Evolutionary conservation across 2,329 filamentous ascomycete species (phyloP), one percentile per base, ranked within the genome.

Genomic region (Fusarium veterinarium): DNA sequence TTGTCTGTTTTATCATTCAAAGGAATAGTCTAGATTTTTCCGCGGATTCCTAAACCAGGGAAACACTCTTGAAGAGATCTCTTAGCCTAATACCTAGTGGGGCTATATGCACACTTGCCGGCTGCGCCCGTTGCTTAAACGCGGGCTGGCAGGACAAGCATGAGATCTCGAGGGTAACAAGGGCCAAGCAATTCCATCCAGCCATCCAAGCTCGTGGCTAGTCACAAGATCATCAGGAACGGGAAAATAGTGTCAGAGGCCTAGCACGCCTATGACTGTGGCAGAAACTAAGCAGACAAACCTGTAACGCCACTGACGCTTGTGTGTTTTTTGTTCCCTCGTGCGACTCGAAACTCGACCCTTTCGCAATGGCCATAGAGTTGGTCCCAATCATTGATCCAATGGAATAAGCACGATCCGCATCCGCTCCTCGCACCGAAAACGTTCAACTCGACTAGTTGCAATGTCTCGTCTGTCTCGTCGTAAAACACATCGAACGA

Each of bases 361-460:
- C 49, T 33, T 44, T 56, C 30, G 19, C 45, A 31, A 35, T 67
- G 30, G 19, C 62, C 49, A 33, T 67, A 70, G 4, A 73, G 53
- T 30, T 55, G 28, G n/a, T 41, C 44, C 30, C 64, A 48, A 31
- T 74, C 56, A 13, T 68, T 23, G 25, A 84, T 71, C 84, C 84
- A 86, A 19, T 86, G 81, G 66, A 85, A 87, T 31, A 86, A 73
- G 69, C 83, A 86, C 31, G 81, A 83, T 12, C 85, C 84, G 75
- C 84, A 86, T 7, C 80, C 81, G 28, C 82, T 84, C 68, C 82
- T 78, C 4, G 79, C 81, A 1, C 85, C 84, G 72, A 86, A 86
- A 3, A 79, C 80, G 60, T 86, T 86, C 40, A 86, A 74, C 72
- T 87, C 83, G 19, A 86, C 79, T n/a, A 86, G 72, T 74, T 71